These are phyloP conservation scores for Hypoxylon sp. DNA, from an alignment of 2,329 filamentous ascomycete species.

Conservation along the genomic window DNA sequence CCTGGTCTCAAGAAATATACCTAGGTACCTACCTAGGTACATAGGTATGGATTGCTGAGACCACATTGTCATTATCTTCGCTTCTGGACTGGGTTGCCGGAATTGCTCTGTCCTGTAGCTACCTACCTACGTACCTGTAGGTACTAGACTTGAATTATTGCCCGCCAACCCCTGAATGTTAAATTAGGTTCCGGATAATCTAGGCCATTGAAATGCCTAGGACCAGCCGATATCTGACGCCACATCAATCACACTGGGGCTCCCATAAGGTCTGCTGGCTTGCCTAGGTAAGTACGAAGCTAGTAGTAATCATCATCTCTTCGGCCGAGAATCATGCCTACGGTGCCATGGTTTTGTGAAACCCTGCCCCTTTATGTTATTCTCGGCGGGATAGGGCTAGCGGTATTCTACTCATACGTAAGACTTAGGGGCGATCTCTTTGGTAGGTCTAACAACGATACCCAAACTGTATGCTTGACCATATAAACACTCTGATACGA, in stretches of 20 bases:
- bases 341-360: not conserved
- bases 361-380: not conserved
- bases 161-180: conserved; percentile 1
- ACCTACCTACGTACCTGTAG: no score
- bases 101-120: no score
- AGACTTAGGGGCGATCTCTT: not conserved
- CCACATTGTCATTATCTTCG: not conserved
- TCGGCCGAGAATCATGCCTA: not conserved
- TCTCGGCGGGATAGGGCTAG: not conserved
- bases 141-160: not conserved
- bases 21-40: no score
- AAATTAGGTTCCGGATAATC: conserved; percentile 10
- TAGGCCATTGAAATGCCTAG: not conserved
- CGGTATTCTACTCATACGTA: not conserved
- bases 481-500: not conserved
- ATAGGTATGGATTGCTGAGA: not conserved
- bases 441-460: not conserved
- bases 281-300: not conserved
- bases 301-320: conserved; percentile 2
- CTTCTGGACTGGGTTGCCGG: not conserved
- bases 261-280: conserved; percentile 4
- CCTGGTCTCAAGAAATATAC: not conserved
- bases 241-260: not conserved
- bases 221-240: conserved; percentile 2
- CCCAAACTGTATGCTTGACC: not conserved